These are phyloP conservation scores for Scutellaria minor DNA, from an alignment of 257 asterid genomes.

Conservation along the genomic window DNA sequence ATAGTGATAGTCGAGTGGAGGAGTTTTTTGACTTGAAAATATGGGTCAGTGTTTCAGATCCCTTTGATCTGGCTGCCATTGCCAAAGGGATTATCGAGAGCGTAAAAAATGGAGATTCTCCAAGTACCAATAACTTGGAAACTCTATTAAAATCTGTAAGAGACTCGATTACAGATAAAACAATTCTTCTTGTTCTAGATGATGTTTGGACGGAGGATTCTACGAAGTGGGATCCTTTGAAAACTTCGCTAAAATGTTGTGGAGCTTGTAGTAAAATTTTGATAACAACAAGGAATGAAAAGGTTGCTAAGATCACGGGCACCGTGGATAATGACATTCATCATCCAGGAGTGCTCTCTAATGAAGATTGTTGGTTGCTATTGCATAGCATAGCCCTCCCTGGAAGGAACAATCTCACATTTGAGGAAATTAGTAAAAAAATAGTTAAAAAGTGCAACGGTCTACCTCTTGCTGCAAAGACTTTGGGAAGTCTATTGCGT, in stretches of 20 bases:
- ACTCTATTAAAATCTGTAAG: not conserved
- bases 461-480: constrained; percentile 50
- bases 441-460: constrained; percentile 51
- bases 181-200: not conserved
- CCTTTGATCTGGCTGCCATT: not conserved
- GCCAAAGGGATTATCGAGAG: constrained; percentile 14
- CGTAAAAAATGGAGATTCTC: not conserved
- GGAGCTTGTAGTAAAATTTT: not conserved
- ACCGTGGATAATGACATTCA: not conserved
- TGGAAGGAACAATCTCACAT: constrained; percentile 24
- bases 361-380: constrained; percentile 16
- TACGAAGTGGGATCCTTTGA: constrained; percentile 1
- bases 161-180: not conserved
- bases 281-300: constrained; percentile 1
- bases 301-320: not conserved
- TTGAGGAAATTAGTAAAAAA: constrained; percentile 32
- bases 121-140: not conserved
- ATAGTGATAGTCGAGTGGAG: constrained; percentile 27
- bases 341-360: not conserved
- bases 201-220: constrained; percentile 14
- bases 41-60: constrained; percentile 39
- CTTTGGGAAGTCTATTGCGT: constrained; percentile 45
- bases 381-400: constrained; percentile 31
- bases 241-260: not conserved
- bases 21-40: constrained; percentile 29